Conservation (phyloP, 345 rosid genomes). For the Citrus inodora region DNA sequence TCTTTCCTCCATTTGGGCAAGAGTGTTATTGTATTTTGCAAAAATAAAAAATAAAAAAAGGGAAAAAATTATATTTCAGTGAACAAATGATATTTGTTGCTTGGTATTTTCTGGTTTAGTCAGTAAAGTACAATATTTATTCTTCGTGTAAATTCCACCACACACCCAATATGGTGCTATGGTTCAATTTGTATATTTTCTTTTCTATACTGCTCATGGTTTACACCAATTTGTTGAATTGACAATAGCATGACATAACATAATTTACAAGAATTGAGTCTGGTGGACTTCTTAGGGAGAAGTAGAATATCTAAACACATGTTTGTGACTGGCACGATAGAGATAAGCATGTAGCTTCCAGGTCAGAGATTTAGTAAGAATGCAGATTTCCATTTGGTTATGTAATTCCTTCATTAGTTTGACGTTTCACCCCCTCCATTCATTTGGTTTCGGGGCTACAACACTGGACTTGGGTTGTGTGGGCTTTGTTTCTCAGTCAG, state of each 20-base stretch:
- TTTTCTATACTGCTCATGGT: background rate
- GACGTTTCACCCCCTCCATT: background rate
- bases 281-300: background rate
- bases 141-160: background rate
- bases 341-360: background rate
- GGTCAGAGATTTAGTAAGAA: background rate
- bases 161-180: background rate
- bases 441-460: background rate
- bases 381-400: background rate
- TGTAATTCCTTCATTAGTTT: background rate
- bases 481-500: background rate
- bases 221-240: background rate
- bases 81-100: background rate
- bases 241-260: background rate
- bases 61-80: background rate
- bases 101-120: background rate
- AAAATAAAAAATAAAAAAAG: background rate
- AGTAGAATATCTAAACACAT: background rate
- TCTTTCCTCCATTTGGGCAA: background rate
- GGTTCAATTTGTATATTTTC: background rate
- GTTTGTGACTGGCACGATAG: background rate
- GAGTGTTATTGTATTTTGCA: background rate
- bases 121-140: background rate
- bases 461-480: background rate
- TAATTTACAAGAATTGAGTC: background rate